Evolutionary conservation across 805 yeast genomes (phyloP).

Genomic region (Teunomyces atbi): DNA sequence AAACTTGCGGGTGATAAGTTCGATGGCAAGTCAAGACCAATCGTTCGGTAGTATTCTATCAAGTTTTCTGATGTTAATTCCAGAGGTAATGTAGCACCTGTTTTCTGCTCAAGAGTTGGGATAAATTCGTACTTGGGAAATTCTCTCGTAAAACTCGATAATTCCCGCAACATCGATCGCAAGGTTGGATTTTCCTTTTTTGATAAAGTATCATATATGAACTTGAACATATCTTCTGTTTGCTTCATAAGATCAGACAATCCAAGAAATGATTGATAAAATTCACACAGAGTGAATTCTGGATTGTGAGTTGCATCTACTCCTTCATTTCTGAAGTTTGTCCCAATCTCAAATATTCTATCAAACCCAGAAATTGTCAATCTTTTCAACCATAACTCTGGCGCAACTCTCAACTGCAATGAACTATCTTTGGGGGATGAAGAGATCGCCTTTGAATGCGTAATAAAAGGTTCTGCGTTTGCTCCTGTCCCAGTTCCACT

Average conservation of each 20-base stretch:
- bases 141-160: conserved; percentile 8
- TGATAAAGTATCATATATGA: conserved; percentile 34
- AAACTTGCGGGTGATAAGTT: conserved; percentile 53
- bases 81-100: conserved; percentile 51
- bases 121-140: conserved; percentile 58
- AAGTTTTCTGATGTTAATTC: conserved; percentile 41
- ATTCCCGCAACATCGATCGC: conserved; percentile 19
- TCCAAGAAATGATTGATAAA: conserved; percentile 70
- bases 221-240: conserved; percentile 57
- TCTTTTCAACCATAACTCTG: conserved; percentile 90
- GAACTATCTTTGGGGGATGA: conserved; percentile 17
- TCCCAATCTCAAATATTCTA: conserved; percentile 82
- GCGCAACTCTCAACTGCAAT: conserved; percentile 81
- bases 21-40: conserved; percentile 28
- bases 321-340: conserved; percentile 87
- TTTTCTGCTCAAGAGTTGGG: conserved; percentile 53
- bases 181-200: conserved; percentile 3
- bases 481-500: conserved; percentile 83
- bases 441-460: conserved; percentile 42
- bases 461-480: conserved; percentile 80
- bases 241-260: conserved; percentile 63
- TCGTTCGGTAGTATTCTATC: conserved; percentile 33
- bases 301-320: conserved; percentile 92
- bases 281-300: conserved; percentile 88
- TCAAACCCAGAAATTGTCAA: conserved; percentile 84